Conservation (phyloP, 2,329 filamentous ascomycete genomes). For the Epichloe typhina region DNA sequence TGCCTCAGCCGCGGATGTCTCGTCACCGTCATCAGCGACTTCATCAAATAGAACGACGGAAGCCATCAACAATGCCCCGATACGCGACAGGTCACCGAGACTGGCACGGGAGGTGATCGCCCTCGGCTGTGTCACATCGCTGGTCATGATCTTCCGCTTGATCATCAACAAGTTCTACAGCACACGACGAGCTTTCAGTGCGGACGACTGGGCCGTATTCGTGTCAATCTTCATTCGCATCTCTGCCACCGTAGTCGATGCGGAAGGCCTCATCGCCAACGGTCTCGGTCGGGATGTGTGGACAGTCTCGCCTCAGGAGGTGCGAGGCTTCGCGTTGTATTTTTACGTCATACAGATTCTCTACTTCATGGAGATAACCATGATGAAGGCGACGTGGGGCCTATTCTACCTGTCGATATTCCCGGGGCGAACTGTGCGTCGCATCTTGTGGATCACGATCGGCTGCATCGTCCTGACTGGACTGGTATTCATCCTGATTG, state of each 20-base stretch:
- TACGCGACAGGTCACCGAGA: constrained; percentile 15
- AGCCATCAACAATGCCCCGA: neutral
- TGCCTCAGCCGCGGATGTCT: neutral
- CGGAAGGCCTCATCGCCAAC: constrained; percentile 13
- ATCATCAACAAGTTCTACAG: constrained; percentile 15
- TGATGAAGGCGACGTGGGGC: constrained; percentile 32
- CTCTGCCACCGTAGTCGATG: constrained; percentile 14
- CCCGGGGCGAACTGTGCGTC: constrained; percentile 19
- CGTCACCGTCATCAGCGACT: neutral
- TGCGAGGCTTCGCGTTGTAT: constrained; percentile 22
- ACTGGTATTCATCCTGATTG: constrained; percentile 23
- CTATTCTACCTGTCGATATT: constrained; percentile 37
- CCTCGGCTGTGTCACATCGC: constrained; percentile 17
- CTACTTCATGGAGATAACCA: constrained; percentile 27
- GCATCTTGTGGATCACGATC: constrained; percentile 22
- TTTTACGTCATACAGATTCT: constrained; percentile 24
- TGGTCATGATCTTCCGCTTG: constrained; percentile 23
- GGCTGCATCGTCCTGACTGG: constrained; percentile 21
- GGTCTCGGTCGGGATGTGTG: neutral
- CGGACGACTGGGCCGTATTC: constrained; percentile 19
- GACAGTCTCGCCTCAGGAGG: neutral
- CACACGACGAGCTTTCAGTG: constrained; percentile 15
- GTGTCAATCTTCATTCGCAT: constrained; percentile 12
- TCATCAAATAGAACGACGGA: neutral
- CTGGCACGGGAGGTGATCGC: constrained; percentile 16